Conservation (phyloP, 2,329 filamentous ascomycete species). For the Aspergillus calidoustus region DNA sequence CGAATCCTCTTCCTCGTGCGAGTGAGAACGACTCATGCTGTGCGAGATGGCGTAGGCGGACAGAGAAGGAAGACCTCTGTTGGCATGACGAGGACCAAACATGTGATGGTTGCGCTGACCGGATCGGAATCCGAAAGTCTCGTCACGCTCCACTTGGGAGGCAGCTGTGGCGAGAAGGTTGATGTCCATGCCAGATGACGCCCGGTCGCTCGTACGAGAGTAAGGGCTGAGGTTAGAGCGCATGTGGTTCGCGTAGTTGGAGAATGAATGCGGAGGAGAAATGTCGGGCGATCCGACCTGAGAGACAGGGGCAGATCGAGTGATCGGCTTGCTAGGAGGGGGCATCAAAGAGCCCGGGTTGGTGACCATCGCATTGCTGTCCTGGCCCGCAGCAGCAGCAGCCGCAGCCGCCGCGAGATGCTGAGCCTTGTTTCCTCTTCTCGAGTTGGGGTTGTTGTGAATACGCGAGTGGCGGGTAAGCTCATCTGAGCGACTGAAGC, state of each 20-base stretch:
- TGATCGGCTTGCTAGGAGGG: slow-evolving; percentile 76
- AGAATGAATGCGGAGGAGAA: slow-evolving; percentile 88
- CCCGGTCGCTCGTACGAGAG: slow-evolving; percentile 51
- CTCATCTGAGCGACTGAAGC: slow-evolving; percentile 95
- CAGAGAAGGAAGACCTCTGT: slow-evolving; percentile 71
- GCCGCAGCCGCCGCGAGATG: slow-evolving; percentile 62
- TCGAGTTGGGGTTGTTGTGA: slow-evolving; percentile 98
- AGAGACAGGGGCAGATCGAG: slow-evolving; percentile 85
- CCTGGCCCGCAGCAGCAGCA: slow-evolving; percentile 58
- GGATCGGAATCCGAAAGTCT: slow-evolving; percentile 50
- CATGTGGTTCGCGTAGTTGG: slow-evolving; percentile 62
- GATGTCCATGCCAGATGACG: slow-evolving; percentile 62
- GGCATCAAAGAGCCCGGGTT: slow-evolving; percentile 72
- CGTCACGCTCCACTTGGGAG: slow-evolving; percentile 68
- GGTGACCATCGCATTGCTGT: slow-evolving; percentile 47
- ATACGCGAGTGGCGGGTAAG: slow-evolving; percentile 96
- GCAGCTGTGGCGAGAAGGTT: slow-evolving; percentile 72
- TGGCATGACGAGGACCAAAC: slow-evolving; percentile 50
- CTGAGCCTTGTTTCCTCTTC: slow-evolving; percentile 84
- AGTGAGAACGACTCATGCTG: slow-evolving; percentile 89
- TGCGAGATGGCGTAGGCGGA: slow-evolving; percentile 75
- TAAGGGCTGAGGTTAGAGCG: slow-evolving; percentile 64
- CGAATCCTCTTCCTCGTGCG: slow-evolving; percentile 75
- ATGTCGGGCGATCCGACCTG: slow-evolving; percentile 92
- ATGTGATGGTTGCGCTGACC: slow-evolving; percentile 53